A percentile compares a stretch with the other conserved stretches of the same genome.
These are phyloP conservation scores for Trichoderma brevicompactum DNA, from an alignment of 2,329 filamentous ascomycete species.

Conservation along the genomic window DNA sequence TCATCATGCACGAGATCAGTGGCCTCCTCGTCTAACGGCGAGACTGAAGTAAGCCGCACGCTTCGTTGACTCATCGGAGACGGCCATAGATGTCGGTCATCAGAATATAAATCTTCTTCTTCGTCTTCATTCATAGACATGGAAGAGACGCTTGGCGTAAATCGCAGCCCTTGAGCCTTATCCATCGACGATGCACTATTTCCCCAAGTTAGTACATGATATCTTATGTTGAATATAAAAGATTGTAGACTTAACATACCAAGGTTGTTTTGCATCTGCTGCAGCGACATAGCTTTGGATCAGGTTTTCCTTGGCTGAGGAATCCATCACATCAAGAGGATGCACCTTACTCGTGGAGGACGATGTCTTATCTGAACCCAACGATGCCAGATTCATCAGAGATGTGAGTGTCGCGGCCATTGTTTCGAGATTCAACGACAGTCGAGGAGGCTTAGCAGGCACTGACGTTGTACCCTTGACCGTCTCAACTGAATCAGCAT, in stretches of 20 bases:
- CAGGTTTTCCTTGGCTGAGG: background rate
- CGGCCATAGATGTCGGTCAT: conserved; percentile 22
- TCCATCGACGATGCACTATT: background rate
- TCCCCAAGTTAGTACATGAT: background rate
- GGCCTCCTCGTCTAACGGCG: background rate
- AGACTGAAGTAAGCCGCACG: background rate
- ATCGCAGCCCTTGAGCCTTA: background rate
- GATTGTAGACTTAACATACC: background rate
- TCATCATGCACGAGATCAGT: background rate
- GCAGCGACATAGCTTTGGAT: background rate
- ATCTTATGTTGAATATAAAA: background rate
- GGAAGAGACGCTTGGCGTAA: background rate
- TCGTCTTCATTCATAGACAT: background rate
- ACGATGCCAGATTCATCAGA: conserved; percentile 33
- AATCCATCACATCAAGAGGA: background rate
- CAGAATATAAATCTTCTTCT: conserved; percentile 20
- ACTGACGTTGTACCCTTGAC: conserved; percentile 25
- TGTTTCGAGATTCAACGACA: conserved; percentile 41
- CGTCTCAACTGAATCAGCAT: conserved; percentile 34
- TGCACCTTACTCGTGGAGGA: background rate
- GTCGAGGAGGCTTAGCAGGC: conserved; percentile 35
- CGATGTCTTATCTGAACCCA: conserved; percentile 7
- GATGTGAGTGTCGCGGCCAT: conserved; percentile 36
- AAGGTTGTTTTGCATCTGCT: background rate
- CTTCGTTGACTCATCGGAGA: conserved; percentile 4